A percentile compares a stretch with the other conserved stretches of the same genome.
Evolutionary conservation across 805 yeast species (phyloP).

Genomic region (Tetrapisispora phaffii): DNA sequence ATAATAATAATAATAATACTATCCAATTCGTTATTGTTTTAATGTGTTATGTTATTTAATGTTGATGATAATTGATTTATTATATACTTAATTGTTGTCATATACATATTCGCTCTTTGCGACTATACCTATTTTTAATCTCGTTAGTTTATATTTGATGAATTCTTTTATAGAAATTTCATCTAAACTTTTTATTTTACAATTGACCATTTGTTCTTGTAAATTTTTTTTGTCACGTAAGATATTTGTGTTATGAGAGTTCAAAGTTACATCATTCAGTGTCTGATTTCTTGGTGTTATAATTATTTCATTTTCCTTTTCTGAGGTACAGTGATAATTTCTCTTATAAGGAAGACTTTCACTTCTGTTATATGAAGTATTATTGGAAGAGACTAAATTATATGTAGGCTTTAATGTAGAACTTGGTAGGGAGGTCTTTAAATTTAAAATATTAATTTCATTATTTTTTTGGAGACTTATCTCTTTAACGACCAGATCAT

Average conservation of each 20-base stretch:
- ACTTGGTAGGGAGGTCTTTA: neutral
- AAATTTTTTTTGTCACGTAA: neutral
- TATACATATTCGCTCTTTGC: neutral
- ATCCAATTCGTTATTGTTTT: neutral
- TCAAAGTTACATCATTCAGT: neutral
- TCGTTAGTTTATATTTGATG: conserved; percentile 1
- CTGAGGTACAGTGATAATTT: neutral
- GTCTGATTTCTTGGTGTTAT: neutral
- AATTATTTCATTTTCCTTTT: neutral
- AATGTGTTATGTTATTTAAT: neutral
- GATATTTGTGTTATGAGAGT: neutral
- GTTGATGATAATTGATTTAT: too few species aligned
- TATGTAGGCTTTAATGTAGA: conserved; percentile 1
- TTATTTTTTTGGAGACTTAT: neutral
- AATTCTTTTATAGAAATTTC: conserved; percentile 3
- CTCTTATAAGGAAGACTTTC: neutral
- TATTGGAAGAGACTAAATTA: neutral
- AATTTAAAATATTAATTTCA: neutral
- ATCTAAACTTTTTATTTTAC: conserved; percentile 2
- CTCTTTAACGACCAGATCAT: neutral
- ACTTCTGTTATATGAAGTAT: neutral
- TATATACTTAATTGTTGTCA: too few species aligned
- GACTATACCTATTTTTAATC: neutral
- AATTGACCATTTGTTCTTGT: neutral
- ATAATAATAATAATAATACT: too few species aligned